Evolutionary conservation across 352 stramenopile genomes (phyloP).

Genomic region (Pythium guiyangense): DNA sequence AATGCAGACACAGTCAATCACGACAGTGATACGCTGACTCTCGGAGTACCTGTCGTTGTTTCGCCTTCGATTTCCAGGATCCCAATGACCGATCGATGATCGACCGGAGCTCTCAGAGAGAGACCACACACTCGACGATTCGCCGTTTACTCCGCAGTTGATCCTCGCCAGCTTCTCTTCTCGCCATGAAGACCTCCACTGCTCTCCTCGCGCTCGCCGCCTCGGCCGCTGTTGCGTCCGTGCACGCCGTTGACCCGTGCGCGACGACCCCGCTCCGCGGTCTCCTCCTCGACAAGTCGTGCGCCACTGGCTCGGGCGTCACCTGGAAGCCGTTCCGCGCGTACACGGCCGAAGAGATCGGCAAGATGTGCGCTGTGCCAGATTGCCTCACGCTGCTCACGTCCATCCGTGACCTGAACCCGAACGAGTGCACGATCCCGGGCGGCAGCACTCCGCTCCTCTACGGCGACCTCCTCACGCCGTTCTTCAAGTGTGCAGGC

Average conservation of each 20-base stretch:
- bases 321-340: constrained; percentile 2
- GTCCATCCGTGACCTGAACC: background rate
- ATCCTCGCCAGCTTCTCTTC: background rate
- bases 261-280: background rate
- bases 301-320: background rate
- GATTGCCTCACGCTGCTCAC: background rate
- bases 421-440: constrained; percentile 3
- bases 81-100: too few relatives aligned
- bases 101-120: too few relatives aligned
- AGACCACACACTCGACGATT: background rate
- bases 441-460: background rate
- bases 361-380: background rate
- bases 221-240: constrained; percentile 1
- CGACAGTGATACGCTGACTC: too few relatives aligned
- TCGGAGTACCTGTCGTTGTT: too few relatives aligned
- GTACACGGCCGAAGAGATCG: background rate
- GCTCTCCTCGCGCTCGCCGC: constrained; percentile 4
- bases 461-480: constrained; percentile 4
- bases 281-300: constrained; percentile 1
- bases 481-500: background rate
- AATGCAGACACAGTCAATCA: too few relatives aligned
- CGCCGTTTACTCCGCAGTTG: background rate
- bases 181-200: constrained; percentile 4
- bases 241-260: background rate
- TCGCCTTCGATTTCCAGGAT: too few relatives aligned